Percentiles rank a stretch among this genome's conserved stretches.
Conservation (phyloP, 1,139 yeast genomes). For the Pichia sp. region DNA sequence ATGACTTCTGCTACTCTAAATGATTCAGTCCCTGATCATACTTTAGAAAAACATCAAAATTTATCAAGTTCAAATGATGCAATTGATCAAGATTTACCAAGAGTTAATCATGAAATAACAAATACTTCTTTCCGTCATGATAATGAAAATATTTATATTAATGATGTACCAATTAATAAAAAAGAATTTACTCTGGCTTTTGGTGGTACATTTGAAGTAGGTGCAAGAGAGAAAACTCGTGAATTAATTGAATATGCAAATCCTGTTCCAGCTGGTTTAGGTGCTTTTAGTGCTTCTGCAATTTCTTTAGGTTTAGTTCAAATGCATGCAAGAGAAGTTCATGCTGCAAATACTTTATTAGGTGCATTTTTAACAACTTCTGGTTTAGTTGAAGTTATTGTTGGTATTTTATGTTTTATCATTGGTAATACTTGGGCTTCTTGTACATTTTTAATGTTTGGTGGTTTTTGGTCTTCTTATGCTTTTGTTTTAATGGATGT, state of each 20-base stretch:
- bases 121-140: constrained; percentile 17
- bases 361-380: constrained; percentile 42
- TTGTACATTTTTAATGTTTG: constrained; percentile 52
- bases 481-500: constrained; percentile 51
- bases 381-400: constrained; percentile 42
- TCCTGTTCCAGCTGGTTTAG: constrained; percentile 34
- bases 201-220: constrained; percentile 30
- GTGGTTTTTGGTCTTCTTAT: constrained; percentile 70
- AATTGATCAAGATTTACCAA: constrained; percentile 7
- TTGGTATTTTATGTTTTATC: constrained; percentile 39
- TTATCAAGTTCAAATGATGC: not conserved
- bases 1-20: constrained; percentile 14
- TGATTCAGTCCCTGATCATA: constrained; percentile 12
- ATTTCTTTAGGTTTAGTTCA: constrained; percentile 30
- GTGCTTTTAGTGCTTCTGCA: constrained; percentile 29
- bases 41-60: constrained; percentile 21
- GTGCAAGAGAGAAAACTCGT: constrained; percentile 24
- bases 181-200: constrained; percentile 30
- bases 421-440: constrained; percentile 42
- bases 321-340: constrained; percentile 34
- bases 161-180: constrained; percentile 28
- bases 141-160: constrained; percentile 29
- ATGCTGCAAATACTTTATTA: constrained; percentile 33
- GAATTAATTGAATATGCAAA: constrained; percentile 28
- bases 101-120: constrained; percentile 9